phyloP scores from a whole-genome alignment of 805 yeast species.

The Candida boleticola region DNA sequence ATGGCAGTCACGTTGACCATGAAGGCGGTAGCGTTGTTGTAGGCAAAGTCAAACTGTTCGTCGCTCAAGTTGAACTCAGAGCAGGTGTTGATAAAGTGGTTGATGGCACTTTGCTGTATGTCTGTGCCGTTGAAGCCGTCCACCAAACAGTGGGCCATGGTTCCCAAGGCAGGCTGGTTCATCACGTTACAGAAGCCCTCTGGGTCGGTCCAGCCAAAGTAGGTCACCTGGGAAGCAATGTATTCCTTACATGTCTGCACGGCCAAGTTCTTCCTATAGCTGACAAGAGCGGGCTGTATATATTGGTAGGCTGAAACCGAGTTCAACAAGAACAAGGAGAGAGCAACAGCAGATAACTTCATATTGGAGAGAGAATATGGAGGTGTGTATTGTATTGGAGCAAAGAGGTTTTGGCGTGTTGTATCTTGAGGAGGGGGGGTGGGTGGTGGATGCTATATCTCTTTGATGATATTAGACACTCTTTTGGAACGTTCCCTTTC shows the following conservation, averaged over 20 bases:
- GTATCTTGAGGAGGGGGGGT: no score
- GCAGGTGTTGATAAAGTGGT: conserved; percentile 26
- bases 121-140: conserved; percentile 20
- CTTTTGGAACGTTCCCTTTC: no score
- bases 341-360: not conserved
- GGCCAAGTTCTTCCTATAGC: not conserved
- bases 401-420: no score
- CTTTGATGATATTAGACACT: no score
- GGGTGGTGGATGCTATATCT: no score
- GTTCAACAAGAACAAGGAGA: not conserved
- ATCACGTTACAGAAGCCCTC: conserved; percentile 27
- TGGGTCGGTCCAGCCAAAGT: conserved; percentile 21
- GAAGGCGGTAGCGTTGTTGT: not conserved
- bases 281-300: not conserved
- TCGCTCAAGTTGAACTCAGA: conserved; percentile 7
- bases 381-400: no score
- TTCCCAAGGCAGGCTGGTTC: conserved; percentile 37
- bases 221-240: conserved; percentile 22
- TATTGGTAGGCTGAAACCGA: not conserved
- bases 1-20: not conserved
- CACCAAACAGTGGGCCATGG: conserved; percentile 34
- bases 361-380: no score
- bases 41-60: not conserved
- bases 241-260: conserved; percentile 18
- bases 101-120: conserved; percentile 23